Evolutionary conservation across 768 basidiomycete species (phyloP).

Genomic region (Artomyces pyxidatus): DNA sequence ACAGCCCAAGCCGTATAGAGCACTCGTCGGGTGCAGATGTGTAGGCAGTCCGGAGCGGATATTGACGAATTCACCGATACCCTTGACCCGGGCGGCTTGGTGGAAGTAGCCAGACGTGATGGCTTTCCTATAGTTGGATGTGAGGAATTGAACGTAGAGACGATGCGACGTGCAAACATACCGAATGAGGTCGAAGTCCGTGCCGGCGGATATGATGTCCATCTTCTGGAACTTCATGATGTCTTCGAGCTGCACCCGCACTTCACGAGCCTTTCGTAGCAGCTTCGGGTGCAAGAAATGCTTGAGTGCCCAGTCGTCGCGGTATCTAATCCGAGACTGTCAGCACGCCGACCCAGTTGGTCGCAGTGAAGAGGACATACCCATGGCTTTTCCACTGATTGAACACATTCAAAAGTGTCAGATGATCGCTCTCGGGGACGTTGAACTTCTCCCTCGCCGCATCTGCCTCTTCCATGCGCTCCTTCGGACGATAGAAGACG

Average conservation of each 20-base stretch:
- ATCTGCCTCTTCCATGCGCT: conserved; percentile 95
- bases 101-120: conserved; percentile 99
- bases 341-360: neutral
- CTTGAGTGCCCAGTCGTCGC: conserved; percentile 90
- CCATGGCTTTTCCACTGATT: conserved; percentile 97
- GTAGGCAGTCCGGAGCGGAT: conserved; percentile 92
- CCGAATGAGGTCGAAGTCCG: conserved; percentile 88
- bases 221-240: conserved; percentile 99
- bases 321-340: conserved; percentile 42
- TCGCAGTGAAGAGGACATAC: conserved; percentile 35
- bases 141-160: too few species aligned
- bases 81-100: conserved; percentile 96
- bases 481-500: conserved; percentile 96
- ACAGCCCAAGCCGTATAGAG: conserved; percentile 95
- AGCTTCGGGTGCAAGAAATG: conserved; percentile 98
- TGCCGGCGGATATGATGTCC: conserved; percentile 84
- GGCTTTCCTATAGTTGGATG: conserved; percentile 61
- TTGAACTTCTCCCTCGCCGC: conserved; percentile 98
- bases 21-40: conserved; percentile 94
- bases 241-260: conserved; percentile 91
- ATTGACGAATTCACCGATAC: conserved; percentile 98
- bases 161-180: too few species aligned
- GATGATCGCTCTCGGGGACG: conserved; percentile 95
- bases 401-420: conserved; percentile 93
- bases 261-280: conserved; percentile 90